Evolutionary conservation across 345 rosid species (phyloP).

Genomic region (Laguncularia racemosa): DNA sequence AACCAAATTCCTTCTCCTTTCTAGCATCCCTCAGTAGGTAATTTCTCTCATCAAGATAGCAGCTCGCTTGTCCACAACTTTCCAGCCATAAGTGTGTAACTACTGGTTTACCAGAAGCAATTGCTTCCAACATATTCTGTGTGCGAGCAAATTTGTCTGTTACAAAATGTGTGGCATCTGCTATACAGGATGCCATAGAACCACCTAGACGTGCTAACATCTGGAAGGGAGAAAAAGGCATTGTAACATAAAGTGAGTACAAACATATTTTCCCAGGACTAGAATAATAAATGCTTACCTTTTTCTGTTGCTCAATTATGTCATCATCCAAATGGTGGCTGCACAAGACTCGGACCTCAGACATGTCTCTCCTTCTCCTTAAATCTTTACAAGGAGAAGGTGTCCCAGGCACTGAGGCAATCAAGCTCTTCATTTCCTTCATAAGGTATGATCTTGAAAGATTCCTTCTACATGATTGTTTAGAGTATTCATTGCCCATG

Average conservation of each 20-base stretch:
- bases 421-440: conserved; percentile 46
- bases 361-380: conserved; percentile 75
- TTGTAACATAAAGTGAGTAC: conserved; percentile 13
- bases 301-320: conserved; percentile 62
- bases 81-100: conserved; percentile 81
- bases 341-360: conserved; percentile 53
- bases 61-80: conserved; percentile 58
- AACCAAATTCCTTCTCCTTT: conserved; percentile 77
- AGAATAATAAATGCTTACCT: conserved; percentile 35
- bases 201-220: conserved; percentile 62
- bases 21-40: conserved; percentile 53
- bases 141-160: conserved; percentile 76
- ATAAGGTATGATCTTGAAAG: conserved; percentile 31
- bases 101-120: conserved; percentile 76
- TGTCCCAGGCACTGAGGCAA: conserved; percentile 24
- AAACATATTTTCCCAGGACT: conserved; percentile 1
- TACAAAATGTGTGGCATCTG: conserved; percentile 72
- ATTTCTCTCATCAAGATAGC: conserved; percentile 59
- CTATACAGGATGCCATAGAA: conserved; percentile 49
- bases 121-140: conserved; percentile 83
- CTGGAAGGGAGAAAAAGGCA: conserved; percentile 26
- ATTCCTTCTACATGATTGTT: conserved; percentile 50
- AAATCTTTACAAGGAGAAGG: conserved; percentile 35
- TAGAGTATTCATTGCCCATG: conserved; percentile 60
- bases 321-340: conserved; percentile 89